Percentiles rank a stretch among this genome's conserved stretches.
These are phyloP conservation scores for Carex arenaria DNA, from an alignment of 202 grass and related monocot genomes.

Conservation along the genomic window DNA sequence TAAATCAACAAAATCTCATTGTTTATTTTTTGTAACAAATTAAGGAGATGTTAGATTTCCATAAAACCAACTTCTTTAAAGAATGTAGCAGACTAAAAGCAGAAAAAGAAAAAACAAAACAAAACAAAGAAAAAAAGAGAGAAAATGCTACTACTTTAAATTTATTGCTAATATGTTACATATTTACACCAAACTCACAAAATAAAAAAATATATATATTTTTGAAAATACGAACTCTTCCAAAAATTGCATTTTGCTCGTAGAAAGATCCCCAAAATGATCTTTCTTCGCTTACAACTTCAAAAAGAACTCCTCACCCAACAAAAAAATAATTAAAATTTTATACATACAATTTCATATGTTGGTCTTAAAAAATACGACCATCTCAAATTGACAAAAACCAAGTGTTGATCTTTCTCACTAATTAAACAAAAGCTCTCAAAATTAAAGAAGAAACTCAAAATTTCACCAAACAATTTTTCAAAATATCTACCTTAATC, in stretches of 20 bases:
- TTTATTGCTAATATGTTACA: background rate
- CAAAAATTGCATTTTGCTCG: background rate
- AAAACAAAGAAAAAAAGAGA: background rate
- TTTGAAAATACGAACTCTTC: background rate
- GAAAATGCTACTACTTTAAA: background rate
- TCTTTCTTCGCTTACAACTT: background rate
- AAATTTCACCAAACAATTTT: background rate
- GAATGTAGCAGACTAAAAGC: background rate
- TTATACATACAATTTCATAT: background rate
- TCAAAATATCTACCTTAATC: conserved; percentile 1
- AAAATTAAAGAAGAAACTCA: background rate
- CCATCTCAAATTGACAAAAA: background rate
- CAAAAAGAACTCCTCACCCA: background rate
- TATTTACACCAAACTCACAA: background rate
- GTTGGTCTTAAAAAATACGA: background rate
- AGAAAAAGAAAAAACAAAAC: background rate
- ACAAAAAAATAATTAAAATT: background rate
- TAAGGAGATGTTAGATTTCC: background rate
- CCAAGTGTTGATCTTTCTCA: background rate
- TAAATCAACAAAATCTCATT: background rate
- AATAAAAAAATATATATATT: background rate
- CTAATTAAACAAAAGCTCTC: background rate
- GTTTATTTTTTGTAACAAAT: background rate
- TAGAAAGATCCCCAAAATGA: background rate
- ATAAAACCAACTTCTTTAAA: background rate